A percentile compares a stretch with the other conserved stretches of the same genome.
These are phyloP conservation scores for Hypholoma sublateritium DNA, from an alignment of 768 basidiomycete species.

Conservation along the genomic window DNA sequence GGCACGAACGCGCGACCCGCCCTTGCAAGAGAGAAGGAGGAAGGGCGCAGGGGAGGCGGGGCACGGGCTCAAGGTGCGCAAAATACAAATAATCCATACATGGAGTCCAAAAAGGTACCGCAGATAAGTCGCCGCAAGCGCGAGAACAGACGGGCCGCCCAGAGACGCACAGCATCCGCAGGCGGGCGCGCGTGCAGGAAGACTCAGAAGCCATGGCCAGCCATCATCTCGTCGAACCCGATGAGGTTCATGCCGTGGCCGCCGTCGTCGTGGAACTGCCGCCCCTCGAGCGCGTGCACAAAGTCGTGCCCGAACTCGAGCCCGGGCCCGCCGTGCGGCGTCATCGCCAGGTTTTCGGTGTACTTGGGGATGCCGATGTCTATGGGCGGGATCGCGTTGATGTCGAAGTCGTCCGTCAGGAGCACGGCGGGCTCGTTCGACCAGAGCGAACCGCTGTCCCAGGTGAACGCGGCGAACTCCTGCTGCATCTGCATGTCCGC, in stretches of 20 bases:
- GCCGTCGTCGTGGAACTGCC: slow-evolving; percentile 23
- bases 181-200: slow-evolving; percentile 1
- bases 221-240: slow-evolving; percentile 45
- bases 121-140: not conserved
- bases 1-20: slow-evolving; percentile 7
- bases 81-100: slow-evolving; percentile 31
- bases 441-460: slow-evolving; percentile 35
- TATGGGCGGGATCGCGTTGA: slow-evolving; percentile 63
- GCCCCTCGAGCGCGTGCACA: slow-evolving; percentile 26
- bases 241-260: slow-evolving; percentile 25
- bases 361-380: slow-evolving; percentile 55
- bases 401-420: slow-evolving; percentile 64
- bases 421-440: slow-evolving; percentile 34
- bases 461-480: slow-evolving; percentile 36
- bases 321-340: slow-evolving; percentile 19
- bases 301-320: slow-evolving; percentile 34
- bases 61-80: slow-evolving; percentile 16
- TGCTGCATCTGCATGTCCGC: slow-evolving; percentile 40
- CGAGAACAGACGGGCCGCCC: slow-evolving; percentile 13
- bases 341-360: slow-evolving; percentile 26
- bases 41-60: slow-evolving; percentile 8
- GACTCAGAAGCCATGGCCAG: slow-evolving; percentile 30
- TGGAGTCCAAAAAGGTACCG: slow-evolving; percentile 21
- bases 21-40: slow-evolving; percentile 6
- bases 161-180: slow-evolving; percentile 38